These are phyloP conservation scores for Mycena indigotica DNA, from an alignment of 768 basidiomycete genomes.

Conservation along the genomic window DNA sequence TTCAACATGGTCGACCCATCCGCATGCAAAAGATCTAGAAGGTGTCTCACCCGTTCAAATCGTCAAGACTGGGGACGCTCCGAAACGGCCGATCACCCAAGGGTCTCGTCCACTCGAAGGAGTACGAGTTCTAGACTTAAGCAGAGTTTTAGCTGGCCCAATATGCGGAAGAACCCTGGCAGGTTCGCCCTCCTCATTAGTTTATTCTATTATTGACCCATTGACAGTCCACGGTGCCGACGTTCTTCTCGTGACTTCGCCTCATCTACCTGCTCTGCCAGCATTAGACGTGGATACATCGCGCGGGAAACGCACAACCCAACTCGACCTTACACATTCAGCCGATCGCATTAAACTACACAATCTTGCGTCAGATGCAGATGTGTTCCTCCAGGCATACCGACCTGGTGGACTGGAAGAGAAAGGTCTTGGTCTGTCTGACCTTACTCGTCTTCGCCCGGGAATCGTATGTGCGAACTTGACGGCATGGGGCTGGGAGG, in stretches of 20 bases:
- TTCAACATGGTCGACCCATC: slow-evolving; percentile 50
- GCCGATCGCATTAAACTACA: slow-evolving; percentile 36
- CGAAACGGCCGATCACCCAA: slow-evolving; percentile 30
- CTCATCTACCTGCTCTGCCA: slow-evolving; percentile 53
- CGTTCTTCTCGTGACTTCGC: slow-evolving; percentile 57
- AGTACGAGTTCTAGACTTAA: slow-evolving; percentile 59
- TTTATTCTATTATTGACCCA: neutral
- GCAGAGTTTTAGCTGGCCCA: slow-evolving; percentile 61
- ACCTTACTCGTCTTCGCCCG: slow-evolving; percentile 40
- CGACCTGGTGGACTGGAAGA: slow-evolving; percentile 51
- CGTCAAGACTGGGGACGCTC: slow-evolving; percentile 51
- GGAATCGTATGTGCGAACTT: slow-evolving; percentile 59
- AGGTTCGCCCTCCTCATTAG: slow-evolving; percentile 34
- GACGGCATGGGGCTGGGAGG: slow-evolving; percentile 59
- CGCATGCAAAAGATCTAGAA: slow-evolving; percentile 45
- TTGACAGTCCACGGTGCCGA: slow-evolving; percentile 57
- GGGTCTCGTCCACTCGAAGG: slow-evolving; percentile 44
- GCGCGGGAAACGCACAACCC: slow-evolving; percentile 63
- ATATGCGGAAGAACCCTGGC: slow-evolving; percentile 58
- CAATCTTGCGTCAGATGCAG: slow-evolving; percentile 42
- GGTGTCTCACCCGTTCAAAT: slow-evolving; percentile 47
- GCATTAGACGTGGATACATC: slow-evolving; percentile 59
- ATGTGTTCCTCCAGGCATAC: slow-evolving; percentile 66
- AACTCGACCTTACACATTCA: slow-evolving; percentile 49
- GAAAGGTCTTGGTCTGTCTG: slow-evolving; percentile 50